phyloP scores from a whole-genome alignment of 129 eudicot species.

The Centrapalus pauciflorus region DNA sequence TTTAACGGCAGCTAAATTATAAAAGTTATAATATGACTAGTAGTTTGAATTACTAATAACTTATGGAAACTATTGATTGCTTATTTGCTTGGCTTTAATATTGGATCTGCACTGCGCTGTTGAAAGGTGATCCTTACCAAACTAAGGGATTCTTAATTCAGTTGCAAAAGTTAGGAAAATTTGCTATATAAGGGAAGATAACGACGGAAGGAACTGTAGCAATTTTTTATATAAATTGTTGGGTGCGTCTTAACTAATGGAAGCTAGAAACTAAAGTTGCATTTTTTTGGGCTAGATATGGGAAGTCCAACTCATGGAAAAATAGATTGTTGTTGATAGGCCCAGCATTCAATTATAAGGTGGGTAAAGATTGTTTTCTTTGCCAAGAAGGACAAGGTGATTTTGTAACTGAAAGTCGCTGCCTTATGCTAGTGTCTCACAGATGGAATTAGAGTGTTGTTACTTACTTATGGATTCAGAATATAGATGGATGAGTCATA shows the following conservation, averaged over 20 bases:
- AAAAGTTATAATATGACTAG: background rate
- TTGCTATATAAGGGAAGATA: background rate
- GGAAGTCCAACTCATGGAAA: background rate
- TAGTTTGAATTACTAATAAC: background rate
- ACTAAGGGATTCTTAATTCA: background rate
- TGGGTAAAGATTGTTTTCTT: background rate
- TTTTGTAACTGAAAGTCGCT: background rate
- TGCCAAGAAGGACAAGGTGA: background rate
- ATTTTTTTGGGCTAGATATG: background rate
- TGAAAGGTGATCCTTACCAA: background rate
- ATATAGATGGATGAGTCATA: background rate
- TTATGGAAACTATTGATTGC: constrained; percentile 1
- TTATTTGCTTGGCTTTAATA: background rate
- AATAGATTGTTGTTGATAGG: background rate
- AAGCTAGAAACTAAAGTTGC: background rate
- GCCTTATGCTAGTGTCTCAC: background rate
- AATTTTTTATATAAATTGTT: background rate
- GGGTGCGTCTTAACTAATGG: background rate
- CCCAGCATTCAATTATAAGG: background rate
- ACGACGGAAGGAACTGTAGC: background rate
- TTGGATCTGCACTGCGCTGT: constrained; percentile 2
- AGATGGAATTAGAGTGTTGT: background rate
- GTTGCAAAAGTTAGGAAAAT: background rate
- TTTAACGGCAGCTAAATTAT: background rate
- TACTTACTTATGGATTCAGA: background rate